These are phyloP conservation scores for Leptodermis oblonga DNA, from an alignment of 257 asterid species.

Conservation along the genomic window DNA sequence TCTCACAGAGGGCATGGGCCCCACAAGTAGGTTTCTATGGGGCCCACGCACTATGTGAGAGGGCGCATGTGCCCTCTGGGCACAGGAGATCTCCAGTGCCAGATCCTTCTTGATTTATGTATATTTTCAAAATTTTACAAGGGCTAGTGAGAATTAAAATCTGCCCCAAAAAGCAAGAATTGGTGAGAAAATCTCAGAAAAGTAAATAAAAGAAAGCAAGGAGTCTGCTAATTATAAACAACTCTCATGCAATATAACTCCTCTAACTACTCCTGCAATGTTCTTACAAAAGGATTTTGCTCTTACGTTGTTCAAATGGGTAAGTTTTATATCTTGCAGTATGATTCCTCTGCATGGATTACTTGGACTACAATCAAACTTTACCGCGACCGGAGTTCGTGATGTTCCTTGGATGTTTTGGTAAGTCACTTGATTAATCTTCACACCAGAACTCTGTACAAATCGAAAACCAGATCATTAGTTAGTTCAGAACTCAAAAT, in stretches of 20 bases:
- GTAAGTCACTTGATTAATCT: conserved; percentile 53
- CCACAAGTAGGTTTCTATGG: no score
- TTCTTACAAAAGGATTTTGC: conserved; percentile 51
- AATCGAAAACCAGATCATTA: background rate
- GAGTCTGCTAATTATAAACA: conserved; percentile 39
- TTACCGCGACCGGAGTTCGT: conserved; percentile 48
- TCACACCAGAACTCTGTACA: conserved; percentile 51
- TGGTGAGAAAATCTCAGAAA: no score
- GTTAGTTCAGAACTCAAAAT: no score
- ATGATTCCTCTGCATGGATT: conserved; percentile 52
- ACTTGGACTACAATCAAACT: conserved; percentile 54
- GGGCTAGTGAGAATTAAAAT: no score
- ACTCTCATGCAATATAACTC: conserved; percentile 38
- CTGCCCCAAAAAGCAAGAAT: no score
- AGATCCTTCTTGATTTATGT: no score
- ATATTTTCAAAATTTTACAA: no score
- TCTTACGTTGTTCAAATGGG: conserved; percentile 34
- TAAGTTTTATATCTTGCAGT: conserved; percentile 46
- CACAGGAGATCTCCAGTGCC: no score
- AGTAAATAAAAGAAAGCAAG: no score
- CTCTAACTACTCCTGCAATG: conserved; percentile 35
- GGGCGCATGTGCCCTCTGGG: no score
- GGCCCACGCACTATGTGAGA: no score
- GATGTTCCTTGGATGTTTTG: conserved; percentile 58
- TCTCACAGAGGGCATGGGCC: no score